These are phyloP conservation scores for Enterocytospora artemiae DNA, from an alignment of 371 early-diverging fungal genomes.

Conservation along the genomic window DNA sequence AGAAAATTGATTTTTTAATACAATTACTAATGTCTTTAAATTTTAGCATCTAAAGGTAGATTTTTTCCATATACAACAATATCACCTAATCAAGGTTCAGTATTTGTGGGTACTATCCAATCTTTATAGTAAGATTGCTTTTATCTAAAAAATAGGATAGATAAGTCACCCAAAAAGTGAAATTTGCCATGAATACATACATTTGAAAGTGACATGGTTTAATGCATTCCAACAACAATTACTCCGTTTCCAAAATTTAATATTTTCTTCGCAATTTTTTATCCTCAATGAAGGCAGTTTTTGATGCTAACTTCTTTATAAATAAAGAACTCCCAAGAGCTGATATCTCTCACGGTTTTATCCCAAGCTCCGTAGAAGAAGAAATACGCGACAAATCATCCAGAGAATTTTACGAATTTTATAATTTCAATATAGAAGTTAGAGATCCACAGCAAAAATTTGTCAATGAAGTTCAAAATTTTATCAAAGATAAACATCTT, in stretches of 20 bases:
- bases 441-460: conserved; percentile 43
- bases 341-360: conserved; percentile 34
- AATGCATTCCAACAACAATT: too few relatives aligned
- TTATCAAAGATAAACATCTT: conserved; percentile 13
- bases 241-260: conserved; percentile 6
- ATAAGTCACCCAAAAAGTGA: too few relatives aligned
- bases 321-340: conserved; percentile 15
- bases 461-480: conserved; percentile 21
- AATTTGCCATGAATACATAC: too few relatives aligned
- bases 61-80: too few relatives aligned
- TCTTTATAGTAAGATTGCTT: too few relatives aligned
- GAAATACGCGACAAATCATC: conserved; percentile 46
- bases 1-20: too few relatives aligned
- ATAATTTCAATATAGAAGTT: conserved; percentile 45
- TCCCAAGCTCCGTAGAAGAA: conserved; percentile 32
- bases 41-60: too few relatives aligned
- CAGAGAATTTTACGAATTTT: conserved; percentile 23
- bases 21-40: too few relatives aligned
- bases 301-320: conserved; percentile 51
- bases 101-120: too few relatives aligned
- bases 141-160: too few relatives aligned
- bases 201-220: too few relatives aligned
- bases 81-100: too few relatives aligned
- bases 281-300: conserved; percentile 39
- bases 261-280: background rate